Evolutionary conservation across 1,139 yeast genomes (phyloP).

Genomic region (Zygoascus hellenicus): DNA sequence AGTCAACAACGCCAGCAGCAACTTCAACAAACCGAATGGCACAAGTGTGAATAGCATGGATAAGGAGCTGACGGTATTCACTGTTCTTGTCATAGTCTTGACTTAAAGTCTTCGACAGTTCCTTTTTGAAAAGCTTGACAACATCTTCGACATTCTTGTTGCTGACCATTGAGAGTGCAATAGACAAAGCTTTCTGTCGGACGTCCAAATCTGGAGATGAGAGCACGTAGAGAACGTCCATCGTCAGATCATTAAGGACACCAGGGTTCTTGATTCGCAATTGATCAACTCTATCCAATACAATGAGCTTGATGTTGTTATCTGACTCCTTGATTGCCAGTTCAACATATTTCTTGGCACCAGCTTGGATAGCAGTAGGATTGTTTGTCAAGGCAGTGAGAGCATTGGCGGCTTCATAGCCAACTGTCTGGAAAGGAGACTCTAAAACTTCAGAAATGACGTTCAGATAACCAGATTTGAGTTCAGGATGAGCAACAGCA

Average conservation of each 20-base stretch:
- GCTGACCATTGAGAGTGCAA: slow-evolving; percentile 72
- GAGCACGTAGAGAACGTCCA: slow-evolving; percentile 82
- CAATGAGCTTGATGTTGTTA: slow-evolving; percentile 87
- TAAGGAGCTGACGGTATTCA: slow-evolving; percentile 85
- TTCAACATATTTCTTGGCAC: slow-evolving; percentile 80
- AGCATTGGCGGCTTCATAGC: slow-evolving; percentile 88
- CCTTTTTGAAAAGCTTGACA: slow-evolving; percentile 84
- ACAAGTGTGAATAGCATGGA: slow-evolving; percentile 81
- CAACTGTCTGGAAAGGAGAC: slow-evolving; percentile 66
- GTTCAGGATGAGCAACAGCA: slow-evolving; percentile 55
- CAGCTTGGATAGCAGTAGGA: slow-evolving; percentile 64
- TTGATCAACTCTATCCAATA: slow-evolving; percentile 77
- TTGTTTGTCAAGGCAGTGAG: slow-evolving; percentile 67
- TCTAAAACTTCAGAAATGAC: slow-evolving; percentile 71
- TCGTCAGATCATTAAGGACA: slow-evolving; percentile 72
- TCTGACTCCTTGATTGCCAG: slow-evolving; percentile 89
- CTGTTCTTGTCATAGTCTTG: slow-evolving; percentile 64
- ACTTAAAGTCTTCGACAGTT: slow-evolving; percentile 66
- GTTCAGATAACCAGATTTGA: slow-evolving; percentile 66
- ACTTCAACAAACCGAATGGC: slow-evolving; percentile 88
- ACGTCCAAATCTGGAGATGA: slow-evolving; percentile 88
- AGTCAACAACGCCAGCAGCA: slow-evolving; percentile 84
- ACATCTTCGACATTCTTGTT: slow-evolving; percentile 93
- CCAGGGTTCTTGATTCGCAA: slow-evolving; percentile 76
- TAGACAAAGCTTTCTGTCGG: slow-evolving; percentile 78